phyloP scores from a whole-genome alignment of 2,329 filamentous ascomycete species.

The Pseudofabraea citricarpa region DNA sequence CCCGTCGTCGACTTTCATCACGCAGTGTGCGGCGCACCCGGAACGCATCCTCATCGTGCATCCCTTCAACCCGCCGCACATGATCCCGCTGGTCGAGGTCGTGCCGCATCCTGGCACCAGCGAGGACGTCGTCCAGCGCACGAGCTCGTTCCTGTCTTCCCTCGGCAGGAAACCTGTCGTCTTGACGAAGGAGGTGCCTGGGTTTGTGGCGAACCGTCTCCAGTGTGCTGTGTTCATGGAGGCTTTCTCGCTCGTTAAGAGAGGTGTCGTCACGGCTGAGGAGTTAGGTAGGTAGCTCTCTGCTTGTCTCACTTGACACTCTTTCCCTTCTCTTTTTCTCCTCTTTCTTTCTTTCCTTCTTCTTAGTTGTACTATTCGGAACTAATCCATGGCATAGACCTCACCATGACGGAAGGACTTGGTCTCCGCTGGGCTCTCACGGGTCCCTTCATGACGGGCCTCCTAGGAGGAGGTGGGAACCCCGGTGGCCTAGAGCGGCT shows the following conservation, averaged over 20 bases:
- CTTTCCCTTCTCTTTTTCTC: no score
- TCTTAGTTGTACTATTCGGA: no score
- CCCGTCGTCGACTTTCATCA: no score
- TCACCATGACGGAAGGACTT: slow-evolving; percentile 1
- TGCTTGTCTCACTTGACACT: no score
- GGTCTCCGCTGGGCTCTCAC: slow-evolving; percentile 5
- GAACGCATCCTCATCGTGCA: slow-evolving; percentile 42
- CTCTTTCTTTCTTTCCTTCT: no score
- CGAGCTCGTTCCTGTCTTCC: no score
- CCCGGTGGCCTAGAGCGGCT: slow-evolving; percentile 1
- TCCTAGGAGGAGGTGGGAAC: slow-evolving; percentile 3
- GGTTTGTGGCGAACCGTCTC: slow-evolving; percentile 42
- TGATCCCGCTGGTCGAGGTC: slow-evolving; percentile 41
- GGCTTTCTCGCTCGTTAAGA: slow-evolving; percentile 29
- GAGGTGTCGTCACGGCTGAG: slow-evolving; percentile 27
- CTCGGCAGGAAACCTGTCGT: slow-evolving; percentile 36
- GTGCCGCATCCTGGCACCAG: slow-evolving; percentile 30
- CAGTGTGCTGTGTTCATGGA: slow-evolving; percentile 33
- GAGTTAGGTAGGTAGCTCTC: no score
- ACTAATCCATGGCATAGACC: no score
- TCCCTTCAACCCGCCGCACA: slow-evolving; percentile 43
- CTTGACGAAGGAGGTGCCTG: slow-evolving; percentile 35
- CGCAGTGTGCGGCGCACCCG: no score
- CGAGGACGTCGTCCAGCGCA: slow-evolving; percentile 30
- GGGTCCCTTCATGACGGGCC: slow-evolving; percentile 2